Evolutionary conservation across 768 basidiomycete species (phyloP), one percentile per base, ranked within the genome.

Genomic region (Mycena amicta): DNA sequence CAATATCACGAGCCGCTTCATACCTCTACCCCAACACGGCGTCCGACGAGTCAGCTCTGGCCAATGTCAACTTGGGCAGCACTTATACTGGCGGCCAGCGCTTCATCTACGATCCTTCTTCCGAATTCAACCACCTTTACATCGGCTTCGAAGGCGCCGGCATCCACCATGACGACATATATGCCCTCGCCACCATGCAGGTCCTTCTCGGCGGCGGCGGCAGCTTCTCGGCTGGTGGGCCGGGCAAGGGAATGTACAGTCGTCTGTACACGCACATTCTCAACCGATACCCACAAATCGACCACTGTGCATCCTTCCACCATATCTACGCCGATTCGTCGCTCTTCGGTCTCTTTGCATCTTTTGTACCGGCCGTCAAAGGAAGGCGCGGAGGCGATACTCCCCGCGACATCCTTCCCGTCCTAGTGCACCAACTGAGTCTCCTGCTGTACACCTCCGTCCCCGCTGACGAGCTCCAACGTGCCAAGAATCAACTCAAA

Each of bases 231-330:
- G 96, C 96, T 83, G 94, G 96, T 62, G 96, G 96, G 3, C 96
- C 96, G 2, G 96, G 96, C 16, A 98, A 98, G 77, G 96, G 96
- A 66, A 98, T 98, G 96, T 98, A 97, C 80, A 94, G 95, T 30
- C 89, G 96, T 25, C 76, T 98, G 27, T 98, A 98, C 77, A 96
- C 94, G 11, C 88, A 94, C 70, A 93, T 98, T 67, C 86, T 98
- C 57, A 98, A 98, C 72, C 90, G 92, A 68, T 92, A 94, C 77
- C 85, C 93, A 51, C 88, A 92, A 68, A 84, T 98, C 67, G 96
- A 98, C 72, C 93, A 95, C 72, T 98, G 95, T 72, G 89, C 92
- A 8, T 89, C 93, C 20, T 98, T 97, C 88, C 95, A 98, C 71
- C 96, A 98, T 74, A 95, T 95, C 69, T 98, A 98, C 74, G 86